Evolutionary conservation across 768 basidiomycete species (phyloP).

Genomic region (Mycena alexandri): DNA sequence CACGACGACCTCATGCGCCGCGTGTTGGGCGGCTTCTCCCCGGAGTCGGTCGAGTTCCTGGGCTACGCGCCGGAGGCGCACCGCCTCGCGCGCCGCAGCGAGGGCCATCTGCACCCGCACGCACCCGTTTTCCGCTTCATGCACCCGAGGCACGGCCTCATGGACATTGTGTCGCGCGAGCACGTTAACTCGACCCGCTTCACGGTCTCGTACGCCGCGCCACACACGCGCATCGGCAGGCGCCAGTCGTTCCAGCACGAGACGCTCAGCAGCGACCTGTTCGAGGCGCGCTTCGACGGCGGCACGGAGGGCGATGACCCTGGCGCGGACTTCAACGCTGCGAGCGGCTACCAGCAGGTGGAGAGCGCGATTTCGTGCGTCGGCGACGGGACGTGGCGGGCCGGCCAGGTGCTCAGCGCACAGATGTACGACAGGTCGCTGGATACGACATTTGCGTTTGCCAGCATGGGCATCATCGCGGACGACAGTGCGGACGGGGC

Average conservation of each 20-base stretch:
- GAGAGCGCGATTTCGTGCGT: slow-evolving; percentile 11
- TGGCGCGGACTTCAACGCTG: slow-evolving; percentile 18
- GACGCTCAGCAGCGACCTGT: slow-evolving; percentile 17
- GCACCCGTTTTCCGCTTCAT: slow-evolving; percentile 15
- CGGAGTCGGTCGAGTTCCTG: slow-evolving; percentile 11
- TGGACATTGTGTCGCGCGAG: slow-evolving; percentile 15
- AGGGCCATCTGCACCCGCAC: slow-evolving; percentile 8
- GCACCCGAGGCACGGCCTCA: slow-evolving; percentile 12
- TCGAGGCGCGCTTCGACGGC: slow-evolving; percentile 15
- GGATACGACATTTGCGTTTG: slow-evolving; percentile 11
- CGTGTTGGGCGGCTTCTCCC: slow-evolving; percentile 9
- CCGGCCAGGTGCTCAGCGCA: slow-evolving; percentile 6
- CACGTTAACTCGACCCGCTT: slow-evolving; percentile 15
- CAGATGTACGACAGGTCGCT: slow-evolving; percentile 15
- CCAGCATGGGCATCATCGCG: slow-evolving; percentile 10
- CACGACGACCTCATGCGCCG: slow-evolving; percentile 16
- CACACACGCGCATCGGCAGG: slow-evolving; percentile 1
- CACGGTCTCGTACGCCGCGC: slow-evolving; percentile 10
- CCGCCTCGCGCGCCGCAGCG: slow-evolving; percentile 9
- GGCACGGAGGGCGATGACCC: slow-evolving; percentile 8
- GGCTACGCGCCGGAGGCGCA: slow-evolving; percentile 18
- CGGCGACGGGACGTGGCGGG: not conserved
- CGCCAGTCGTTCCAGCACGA: slow-evolving; percentile 17
- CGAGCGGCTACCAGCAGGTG: slow-evolving; percentile 15
- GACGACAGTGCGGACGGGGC: slow-evolving; percentile 12